Evolutionary conservation across 176 grass and related monocot species (phyloP).

Genomic region (Echinochloa phyllopogon): DNA sequence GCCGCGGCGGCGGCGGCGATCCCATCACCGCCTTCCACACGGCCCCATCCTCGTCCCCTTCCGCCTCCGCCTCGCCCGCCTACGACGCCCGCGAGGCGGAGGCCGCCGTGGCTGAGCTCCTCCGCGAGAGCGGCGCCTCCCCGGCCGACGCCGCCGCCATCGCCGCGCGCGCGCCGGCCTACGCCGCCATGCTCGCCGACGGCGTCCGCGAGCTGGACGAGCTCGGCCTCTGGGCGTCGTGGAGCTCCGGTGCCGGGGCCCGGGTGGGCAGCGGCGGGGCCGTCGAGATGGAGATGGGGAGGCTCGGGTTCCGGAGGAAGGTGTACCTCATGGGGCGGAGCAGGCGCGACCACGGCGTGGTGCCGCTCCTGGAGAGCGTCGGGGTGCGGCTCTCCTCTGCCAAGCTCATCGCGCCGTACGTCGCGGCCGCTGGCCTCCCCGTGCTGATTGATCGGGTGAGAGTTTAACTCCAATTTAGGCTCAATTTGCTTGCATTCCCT

Average conservation of each 20-base stretch:
- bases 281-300: slow-evolving; percentile 45
- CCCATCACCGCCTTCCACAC: neutral
- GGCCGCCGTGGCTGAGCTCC: slow-evolving; percentile 56
- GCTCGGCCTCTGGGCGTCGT: slow-evolving; percentile 75
- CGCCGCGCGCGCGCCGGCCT: slow-evolving; percentile 54
- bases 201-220: slow-evolving; percentile 77
- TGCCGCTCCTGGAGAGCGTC: slow-evolving; percentile 80
- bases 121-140: slow-evolving; percentile 59
- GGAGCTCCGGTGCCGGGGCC: slow-evolving; percentile 50
- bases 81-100: slow-evolving; percentile 36
- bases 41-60: neutral
- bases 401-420: slow-evolving; percentile 71
- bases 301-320: slow-evolving; percentile 74
- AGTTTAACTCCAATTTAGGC: neutral
- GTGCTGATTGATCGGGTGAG: slow-evolving; percentile 71
- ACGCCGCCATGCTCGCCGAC: slow-evolving; percentile 72
- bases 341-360: slow-evolving; percentile 64
- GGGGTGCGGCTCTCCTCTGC: slow-evolving; percentile 80
- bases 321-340: slow-evolving; percentile 90
- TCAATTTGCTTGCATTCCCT: neutral
- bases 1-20: neutral
- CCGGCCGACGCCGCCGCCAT: slow-evolving; percentile 51
- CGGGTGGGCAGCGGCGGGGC: neutral
- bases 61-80: neutral
- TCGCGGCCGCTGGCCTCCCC: slow-evolving; percentile 55